phyloP scores from a whole-genome alignment of 441 rosid species.

The Erysimum pusillum region DNA sequence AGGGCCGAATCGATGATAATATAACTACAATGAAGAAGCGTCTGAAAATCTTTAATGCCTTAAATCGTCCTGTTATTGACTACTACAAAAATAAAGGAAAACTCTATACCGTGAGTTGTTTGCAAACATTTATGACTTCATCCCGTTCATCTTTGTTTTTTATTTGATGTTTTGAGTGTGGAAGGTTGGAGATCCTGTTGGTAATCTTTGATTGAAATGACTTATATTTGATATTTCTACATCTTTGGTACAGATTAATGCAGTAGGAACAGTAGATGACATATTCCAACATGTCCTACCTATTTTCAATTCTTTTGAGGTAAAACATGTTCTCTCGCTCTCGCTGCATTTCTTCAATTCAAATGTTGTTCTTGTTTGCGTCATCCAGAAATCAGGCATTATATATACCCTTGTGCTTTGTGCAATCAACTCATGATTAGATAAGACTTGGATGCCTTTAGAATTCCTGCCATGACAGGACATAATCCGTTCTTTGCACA shows the following conservation, averaged over 20 bases:
- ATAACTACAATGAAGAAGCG: constrained; percentile 84
- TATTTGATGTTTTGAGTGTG: background rate
- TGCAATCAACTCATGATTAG: background rate
- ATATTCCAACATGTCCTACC: constrained; percentile 81
- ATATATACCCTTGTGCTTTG: background rate
- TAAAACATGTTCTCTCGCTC: constrained; percentile 32
- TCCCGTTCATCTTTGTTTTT: background rate
- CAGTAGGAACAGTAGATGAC: constrained; percentile 88
- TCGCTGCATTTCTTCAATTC: constrained; percentile 11
- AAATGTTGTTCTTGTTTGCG: background rate
- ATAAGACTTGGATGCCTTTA: background rate
- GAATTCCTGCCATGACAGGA: background rate
- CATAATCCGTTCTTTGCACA: background rate
- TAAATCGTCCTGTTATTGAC: constrained; percentile 79
- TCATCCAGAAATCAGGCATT: background rate
- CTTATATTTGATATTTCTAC: background rate
- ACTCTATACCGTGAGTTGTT: constrained; percentile 63
- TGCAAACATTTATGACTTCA: constrained; percentile 3
- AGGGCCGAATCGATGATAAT: constrained; percentile 96
- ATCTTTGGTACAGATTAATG: constrained; percentile 73
- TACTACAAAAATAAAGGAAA: constrained; percentile 83
- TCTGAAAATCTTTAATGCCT: constrained; percentile 68
- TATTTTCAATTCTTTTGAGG: constrained; percentile 68
- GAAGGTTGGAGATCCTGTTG: constrained; percentile 7
- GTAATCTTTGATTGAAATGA: constrained; percentile 12